phyloP scores from a whole-genome alignment of 805 yeast species.

The Candida hungchunana region DNA sequence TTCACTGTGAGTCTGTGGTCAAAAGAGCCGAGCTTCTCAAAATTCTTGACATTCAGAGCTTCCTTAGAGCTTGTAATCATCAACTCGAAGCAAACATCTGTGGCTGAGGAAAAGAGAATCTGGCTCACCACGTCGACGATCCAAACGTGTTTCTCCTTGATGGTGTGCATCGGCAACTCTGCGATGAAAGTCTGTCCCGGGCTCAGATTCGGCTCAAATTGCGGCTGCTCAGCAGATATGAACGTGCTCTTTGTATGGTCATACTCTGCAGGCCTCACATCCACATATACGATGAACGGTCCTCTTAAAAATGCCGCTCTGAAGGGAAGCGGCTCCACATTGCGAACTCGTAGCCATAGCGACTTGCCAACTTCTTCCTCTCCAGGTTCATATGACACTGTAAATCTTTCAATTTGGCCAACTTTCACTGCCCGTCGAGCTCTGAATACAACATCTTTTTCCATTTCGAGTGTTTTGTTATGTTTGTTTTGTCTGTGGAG shows the following conservation, averaged over 20 bases:
- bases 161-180: constrained; percentile 60
- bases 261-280: constrained; percentile 54
- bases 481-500: neutral
- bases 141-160: constrained; percentile 60
- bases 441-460: constrained; percentile 31
- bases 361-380: constrained; percentile 35
- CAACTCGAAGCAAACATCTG: constrained; percentile 61
- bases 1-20: constrained; percentile 40
- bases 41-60: constrained; percentile 15
- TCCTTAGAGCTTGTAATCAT: constrained; percentile 41
- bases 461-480: constrained; percentile 3
- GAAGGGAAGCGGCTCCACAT: constrained; percentile 53
- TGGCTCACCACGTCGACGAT: constrained; percentile 68
- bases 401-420: constrained; percentile 57
- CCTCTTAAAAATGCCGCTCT: constrained; percentile 76
- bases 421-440: constrained; percentile 34
- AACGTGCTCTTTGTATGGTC: constrained; percentile 46
- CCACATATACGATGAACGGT: constrained; percentile 71
- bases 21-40: constrained; percentile 31
- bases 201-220: constrained; percentile 63
- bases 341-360: constrained; percentile 55
- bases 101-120: constrained; percentile 58
- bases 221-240: constrained; percentile 75
- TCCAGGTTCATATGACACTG: constrained; percentile 38
- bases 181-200: constrained; percentile 63